Conservation (phyloP, 495 filamentous ascomycete genomes). For the Aspergillus panamensis region DNA sequence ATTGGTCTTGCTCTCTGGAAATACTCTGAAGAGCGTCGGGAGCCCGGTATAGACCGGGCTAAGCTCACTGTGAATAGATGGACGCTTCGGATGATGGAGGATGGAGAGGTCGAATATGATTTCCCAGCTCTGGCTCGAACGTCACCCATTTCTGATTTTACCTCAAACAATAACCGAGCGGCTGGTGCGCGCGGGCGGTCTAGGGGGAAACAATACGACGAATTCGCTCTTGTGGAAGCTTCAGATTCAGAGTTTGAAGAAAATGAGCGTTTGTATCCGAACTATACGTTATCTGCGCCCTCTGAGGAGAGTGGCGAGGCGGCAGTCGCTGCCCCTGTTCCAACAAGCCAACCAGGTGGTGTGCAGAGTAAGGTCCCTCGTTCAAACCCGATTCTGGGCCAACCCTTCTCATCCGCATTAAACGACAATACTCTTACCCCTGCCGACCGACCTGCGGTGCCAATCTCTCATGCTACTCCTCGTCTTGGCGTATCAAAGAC, state of each 20-base stretch:
- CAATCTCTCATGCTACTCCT: slow-evolving; percentile 56
- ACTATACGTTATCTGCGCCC: slow-evolving; percentile 57
- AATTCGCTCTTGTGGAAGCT: slow-evolving; percentile 87
- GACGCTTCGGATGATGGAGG: slow-evolving; percentile 92
- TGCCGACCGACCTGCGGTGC: slow-evolving; percentile 60
- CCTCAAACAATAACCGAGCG: slow-evolving; percentile 78
- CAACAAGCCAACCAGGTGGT: slow-evolving; percentile 30
- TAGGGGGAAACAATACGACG: slow-evolving; percentile 82
- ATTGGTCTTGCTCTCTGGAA: slow-evolving; percentile 87
- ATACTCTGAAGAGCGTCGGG: slow-evolving; percentile 75
- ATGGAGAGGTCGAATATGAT: slow-evolving; percentile 92
- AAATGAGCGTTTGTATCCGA: slow-evolving; percentile 71
- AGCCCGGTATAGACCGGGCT: slow-evolving; percentile 63
- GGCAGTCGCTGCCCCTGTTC: slow-evolving; percentile 42
- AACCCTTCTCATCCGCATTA: slow-evolving; percentile 50
- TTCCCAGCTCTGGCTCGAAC: slow-evolving; percentile 83
- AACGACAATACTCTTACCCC: slow-evolving; percentile 54
- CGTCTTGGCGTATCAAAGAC: slow-evolving; percentile 79
- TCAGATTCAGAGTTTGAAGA: slow-evolving; percentile 71
- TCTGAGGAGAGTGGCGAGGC: slow-evolving; percentile 39
- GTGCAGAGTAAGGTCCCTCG: slow-evolving; percentile 35
- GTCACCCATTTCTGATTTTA: slow-evolving; percentile 77
- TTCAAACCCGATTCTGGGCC: slow-evolving; percentile 56
- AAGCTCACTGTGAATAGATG: slow-evolving; percentile 87
- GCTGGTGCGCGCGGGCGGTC: slow-evolving; percentile 62